Conservation (phyloP, 192 early-diverging fungal genomes). For the Gaertneriomyces semiglobifer region DNA sequence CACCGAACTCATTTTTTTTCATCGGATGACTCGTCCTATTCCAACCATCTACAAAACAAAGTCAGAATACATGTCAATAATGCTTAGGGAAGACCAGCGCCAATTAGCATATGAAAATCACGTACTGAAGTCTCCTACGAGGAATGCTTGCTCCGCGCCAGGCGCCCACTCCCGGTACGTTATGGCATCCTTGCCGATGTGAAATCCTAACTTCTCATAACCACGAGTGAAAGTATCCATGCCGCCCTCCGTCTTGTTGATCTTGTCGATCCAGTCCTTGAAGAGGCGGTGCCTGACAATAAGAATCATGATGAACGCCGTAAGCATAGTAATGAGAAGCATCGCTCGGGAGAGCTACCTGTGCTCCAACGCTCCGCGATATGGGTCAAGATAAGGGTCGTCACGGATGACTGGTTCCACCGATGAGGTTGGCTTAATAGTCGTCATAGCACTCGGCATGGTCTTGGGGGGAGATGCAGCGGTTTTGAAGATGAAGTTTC, state of each 20-base stretch:
- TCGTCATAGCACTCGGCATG: too few relatives aligned
- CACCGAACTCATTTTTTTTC: constrained; percentile 77
- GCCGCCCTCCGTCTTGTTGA: constrained; percentile 70
- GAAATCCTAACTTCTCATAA: constrained; percentile 80
- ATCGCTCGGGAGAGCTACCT: constrained; percentile 40
- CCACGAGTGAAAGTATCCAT: constrained; percentile 80
- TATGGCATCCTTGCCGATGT: constrained; percentile 61
- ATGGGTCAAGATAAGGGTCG: constrained; percentile 80
- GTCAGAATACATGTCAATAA: background rate
- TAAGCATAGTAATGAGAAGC: background rate
- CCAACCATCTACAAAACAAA: constrained; percentile 72
- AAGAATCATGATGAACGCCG: background rate
- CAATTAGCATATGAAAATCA: constrained; percentile 19
- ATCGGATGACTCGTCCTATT: constrained; percentile 69
- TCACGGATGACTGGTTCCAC: constrained; percentile 49
- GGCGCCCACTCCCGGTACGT: constrained; percentile 97
- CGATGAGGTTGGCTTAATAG: too few relatives aligned
- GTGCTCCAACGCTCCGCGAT: constrained; percentile 54
- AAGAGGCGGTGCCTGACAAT: constrained; percentile 31
- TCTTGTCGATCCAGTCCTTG: constrained; percentile 67
- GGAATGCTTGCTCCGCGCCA: constrained; percentile 66
- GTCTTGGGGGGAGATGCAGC: too few relatives aligned
- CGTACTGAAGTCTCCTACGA: constrained; percentile 92
- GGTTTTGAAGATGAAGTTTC: too few relatives aligned
- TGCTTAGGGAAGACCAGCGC: too few relatives aligned